Base-by-base conservation (phyloP, 202 grass and related monocot genomes). In the Zizania palustris region DNA sequence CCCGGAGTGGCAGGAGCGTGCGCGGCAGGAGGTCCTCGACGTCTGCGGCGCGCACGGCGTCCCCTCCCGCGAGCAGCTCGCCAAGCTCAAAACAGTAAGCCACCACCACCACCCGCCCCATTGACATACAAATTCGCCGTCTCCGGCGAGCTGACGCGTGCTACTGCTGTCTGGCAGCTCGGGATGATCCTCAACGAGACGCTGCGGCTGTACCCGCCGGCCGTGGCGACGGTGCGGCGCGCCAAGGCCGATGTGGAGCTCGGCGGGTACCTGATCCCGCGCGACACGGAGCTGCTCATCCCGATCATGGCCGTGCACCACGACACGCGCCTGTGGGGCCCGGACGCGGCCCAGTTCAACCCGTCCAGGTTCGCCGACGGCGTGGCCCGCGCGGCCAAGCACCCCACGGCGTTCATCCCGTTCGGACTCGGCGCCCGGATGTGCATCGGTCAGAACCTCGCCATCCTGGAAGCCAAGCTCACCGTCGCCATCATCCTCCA, bases 281-380 rank as follows among this genome's bases (percentile, higher is more conserved):
- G 89, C 0, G 92, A 80, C 76, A 96, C 96, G 37, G 96, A 99
- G 74, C 76, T 99, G 67, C 87, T 99, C 22, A 91, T 99, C 66
- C 96, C 96, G 44, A 99, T 99, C 81, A 96, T 99, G 96, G 91
- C 92, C 42, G 89, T 99, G 73, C 96, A 99, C 81, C 96, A 99
- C 85, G 92, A 99, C 78, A 57, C 78, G 18, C 67, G 77, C 39
- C 87, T 95, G 63, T 99, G 96, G 96, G 96, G 96, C 0, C 14
- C 96, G 0, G 96, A 99, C 80, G 96, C 88, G 62, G 74, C 85
- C 67, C 85, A 85, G 85, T 99, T 99, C 96, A 96, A 96, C 81
- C 96, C 96, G 40, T 83, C 74, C 2, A 85, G 96, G 73, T 99
- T 99, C 45, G 77, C 83, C 0, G 70, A 78, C 15, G 96, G 96